Conservation (phyloP, 768 basidiomycete genomes). For the Candolleomyces eurysporus region DNA sequence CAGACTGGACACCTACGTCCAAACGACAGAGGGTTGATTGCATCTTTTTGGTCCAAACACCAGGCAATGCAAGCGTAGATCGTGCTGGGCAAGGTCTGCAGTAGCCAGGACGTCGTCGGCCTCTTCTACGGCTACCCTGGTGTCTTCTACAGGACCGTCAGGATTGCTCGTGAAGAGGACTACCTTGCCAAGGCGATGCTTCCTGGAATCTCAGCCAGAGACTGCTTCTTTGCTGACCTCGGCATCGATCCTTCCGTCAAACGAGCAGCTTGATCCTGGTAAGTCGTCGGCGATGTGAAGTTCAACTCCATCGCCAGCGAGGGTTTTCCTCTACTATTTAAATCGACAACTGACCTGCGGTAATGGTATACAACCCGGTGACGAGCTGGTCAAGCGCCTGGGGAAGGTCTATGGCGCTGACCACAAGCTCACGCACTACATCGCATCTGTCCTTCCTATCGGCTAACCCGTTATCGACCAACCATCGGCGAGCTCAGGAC, state of each 20-base stretch:
- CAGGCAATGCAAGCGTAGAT: neutral
- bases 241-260: neutral
- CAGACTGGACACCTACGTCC: neutral
- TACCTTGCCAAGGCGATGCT: slow-evolving; percentile 1
- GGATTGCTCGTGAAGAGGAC: neutral
- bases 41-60: neutral
- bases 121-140: slow-evolving; percentile 1
- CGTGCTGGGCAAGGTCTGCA: neutral
- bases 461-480: too few relatives aligned
- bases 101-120: slow-evolving; percentile 1
- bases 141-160: neutral
- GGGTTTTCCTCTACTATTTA: too few relatives aligned
- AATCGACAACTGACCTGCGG: too few relatives aligned
- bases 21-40: neutral
- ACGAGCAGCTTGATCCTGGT: too few relatives aligned
- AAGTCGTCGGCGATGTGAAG: too few relatives aligned
- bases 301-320: too few relatives aligned
- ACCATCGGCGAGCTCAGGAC: too few relatives aligned
- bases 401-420: too few relatives aligned
- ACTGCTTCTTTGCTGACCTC: slow-evolving; percentile 1
- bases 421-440: too few relatives aligned
- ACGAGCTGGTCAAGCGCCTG: too few relatives aligned
- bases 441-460: too few relatives aligned
- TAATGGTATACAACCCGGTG: too few relatives aligned
- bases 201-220: neutral